These are phyloP conservation scores for Neocallimastix lanati DNA, from an alignment of 192 early-diverging fungal genomes.

Conservation along the genomic window DNA sequence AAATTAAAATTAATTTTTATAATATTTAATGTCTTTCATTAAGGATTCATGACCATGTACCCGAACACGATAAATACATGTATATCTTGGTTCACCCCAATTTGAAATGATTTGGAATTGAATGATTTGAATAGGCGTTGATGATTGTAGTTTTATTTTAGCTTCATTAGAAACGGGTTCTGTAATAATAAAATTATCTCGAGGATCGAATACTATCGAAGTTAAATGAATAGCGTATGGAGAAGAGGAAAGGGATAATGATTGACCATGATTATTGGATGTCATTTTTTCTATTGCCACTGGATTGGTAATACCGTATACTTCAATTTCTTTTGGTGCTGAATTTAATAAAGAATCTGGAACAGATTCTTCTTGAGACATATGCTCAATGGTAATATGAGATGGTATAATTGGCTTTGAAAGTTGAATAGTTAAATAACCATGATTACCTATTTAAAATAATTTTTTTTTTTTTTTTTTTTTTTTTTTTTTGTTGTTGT, in stretches of 20 bases:
- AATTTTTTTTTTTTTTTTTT: no score
- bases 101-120: not conserved
- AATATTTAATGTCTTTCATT: not conserved
- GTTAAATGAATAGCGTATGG: not conserved
- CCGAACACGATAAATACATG: not conserved
- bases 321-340: not conserved
- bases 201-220: not conserved
- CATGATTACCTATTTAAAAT: not conserved
- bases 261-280: not conserved
- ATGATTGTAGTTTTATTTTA: not conserved
- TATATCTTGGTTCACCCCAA: not conserved
- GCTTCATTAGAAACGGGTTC: not conserved
- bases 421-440: not conserved
- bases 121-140: not conserved
- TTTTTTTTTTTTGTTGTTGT: no score
- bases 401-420: not conserved
- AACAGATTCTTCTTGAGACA: not conserved
- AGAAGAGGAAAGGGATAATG: not conserved
- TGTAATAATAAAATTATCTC: not conserved
- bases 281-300: not conserved
- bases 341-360: not conserved
- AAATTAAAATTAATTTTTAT: no score
- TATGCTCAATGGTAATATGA: not conserved
- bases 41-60: not conserved
- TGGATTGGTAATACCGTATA: not conserved